Percentiles rank a stretch among this genome's conserved stretches.
phyloP scores from a whole-genome alignment of 169 alveolate genomes.

The Perkinsus chesapeaki region DNA sequence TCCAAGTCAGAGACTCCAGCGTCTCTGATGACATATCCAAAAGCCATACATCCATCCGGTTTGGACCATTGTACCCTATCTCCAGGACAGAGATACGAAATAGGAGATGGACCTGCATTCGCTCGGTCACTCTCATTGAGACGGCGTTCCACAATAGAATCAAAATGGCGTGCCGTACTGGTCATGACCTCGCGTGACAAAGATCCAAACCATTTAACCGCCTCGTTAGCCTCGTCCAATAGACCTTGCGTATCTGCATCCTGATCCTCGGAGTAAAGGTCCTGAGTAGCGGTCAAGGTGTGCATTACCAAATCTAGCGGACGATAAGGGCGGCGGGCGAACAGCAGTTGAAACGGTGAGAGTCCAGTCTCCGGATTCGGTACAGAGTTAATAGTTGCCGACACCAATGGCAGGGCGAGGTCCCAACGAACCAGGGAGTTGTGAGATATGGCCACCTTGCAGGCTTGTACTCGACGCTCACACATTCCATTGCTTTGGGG shows the following conservation, averaged over 20 bases:
- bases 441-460: neutral
- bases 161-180: neutral
- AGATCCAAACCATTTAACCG: neutral
- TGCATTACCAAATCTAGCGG: neutral
- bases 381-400: neutral
- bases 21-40: neutral
- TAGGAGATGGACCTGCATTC: neutral
- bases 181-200: neutral
- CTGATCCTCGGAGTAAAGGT: neutral
- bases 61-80: neutral
- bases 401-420: neutral
- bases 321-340: neutral
- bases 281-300: neutral
- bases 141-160: neutral
- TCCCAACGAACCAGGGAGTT: neutral
- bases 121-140: neutral
- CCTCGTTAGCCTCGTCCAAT: neutral
- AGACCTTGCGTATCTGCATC: neutral
- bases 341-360: neutral
- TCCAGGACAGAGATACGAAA: neutral
- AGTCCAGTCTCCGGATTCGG: neutral
- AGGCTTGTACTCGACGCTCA: neutral
- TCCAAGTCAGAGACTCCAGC: neutral
- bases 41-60: neutral
- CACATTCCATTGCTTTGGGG: neutral